phyloP scores from a whole-genome alignment of 2,329 filamentous ascomycete genomes.

The Teratosphaeria pseudoeucalypti region DNA sequence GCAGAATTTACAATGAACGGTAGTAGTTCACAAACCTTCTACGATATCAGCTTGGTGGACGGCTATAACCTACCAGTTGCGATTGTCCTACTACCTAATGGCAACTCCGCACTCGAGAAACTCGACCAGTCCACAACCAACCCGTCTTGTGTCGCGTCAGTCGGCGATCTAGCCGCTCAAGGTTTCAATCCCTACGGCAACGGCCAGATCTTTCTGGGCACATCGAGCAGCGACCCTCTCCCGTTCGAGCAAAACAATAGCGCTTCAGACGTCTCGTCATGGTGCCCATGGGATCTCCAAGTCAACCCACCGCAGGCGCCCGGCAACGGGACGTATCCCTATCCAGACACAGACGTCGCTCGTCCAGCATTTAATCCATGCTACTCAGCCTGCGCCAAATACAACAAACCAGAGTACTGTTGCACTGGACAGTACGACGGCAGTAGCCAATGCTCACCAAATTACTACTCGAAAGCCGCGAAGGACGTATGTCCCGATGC shows the following conservation, averaged over 20 bases:
- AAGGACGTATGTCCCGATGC: constrained; percentile 75
- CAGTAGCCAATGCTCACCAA: constrained; percentile 54
- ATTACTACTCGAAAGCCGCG: constrained; percentile 56
- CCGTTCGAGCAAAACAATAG: constrained; percentile 54
- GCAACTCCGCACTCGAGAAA: constrained; percentile 47
- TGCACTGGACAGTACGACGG: constrained; percentile 61
- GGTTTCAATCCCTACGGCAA: constrained; percentile 42
- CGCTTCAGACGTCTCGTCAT: constrained; percentile 48
- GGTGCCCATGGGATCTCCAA: constrained; percentile 76
- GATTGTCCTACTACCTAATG: constrained; percentile 41
- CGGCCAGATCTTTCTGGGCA: constrained; percentile 46
- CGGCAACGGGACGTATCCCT: constrained; percentile 67
- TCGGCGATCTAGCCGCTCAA: constrained; percentile 44
- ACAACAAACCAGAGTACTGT: constrained; percentile 57
- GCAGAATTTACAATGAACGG: constrained; percentile 71
- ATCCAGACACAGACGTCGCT: constrained; percentile 63
- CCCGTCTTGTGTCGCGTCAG: constrained; percentile 63
- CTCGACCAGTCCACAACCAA: constrained; percentile 70
- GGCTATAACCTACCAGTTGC: constrained; percentile 71
- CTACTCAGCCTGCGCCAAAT: constrained; percentile 64
- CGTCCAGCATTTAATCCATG: constrained; percentile 68
- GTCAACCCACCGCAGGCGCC: constrained; percentile 57
- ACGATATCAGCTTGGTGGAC: constrained; percentile 76
- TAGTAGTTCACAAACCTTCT: constrained; percentile 60
- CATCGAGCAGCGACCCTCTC: constrained; percentile 55